A percentile compares a stretch with the other conserved stretches of the same genome.
phyloP scores from a whole-genome alignment of 805 yeast genomes.

The Metschnikowia lachancei region DNA sequence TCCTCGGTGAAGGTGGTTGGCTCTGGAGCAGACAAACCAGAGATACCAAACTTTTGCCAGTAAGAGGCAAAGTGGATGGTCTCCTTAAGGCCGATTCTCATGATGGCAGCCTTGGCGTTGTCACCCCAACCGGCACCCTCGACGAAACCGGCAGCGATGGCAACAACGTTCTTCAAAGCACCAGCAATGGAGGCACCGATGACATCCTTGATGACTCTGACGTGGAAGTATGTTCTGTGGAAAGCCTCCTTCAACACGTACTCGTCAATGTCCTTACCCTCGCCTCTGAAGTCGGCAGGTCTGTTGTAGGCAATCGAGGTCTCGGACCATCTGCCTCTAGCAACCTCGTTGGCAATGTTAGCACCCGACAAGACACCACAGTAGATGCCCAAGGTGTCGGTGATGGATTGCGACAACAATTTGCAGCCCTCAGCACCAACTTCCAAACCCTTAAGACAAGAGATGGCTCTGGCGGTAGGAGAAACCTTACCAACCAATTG shows the following conservation, averaged over 20 bases:
- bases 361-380: slow-evolving; percentile 51
- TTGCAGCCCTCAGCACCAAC: slow-evolving; percentile 44
- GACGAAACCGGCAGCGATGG: slow-evolving; percentile 46
- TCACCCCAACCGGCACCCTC: slow-evolving; percentile 51
- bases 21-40: slow-evolving; percentile 33
- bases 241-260: slow-evolving; percentile 41
- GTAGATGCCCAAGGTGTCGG: slow-evolving; percentile 42
- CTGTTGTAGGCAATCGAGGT: slow-evolving; percentile 43
- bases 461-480: slow-evolving; percentile 41
- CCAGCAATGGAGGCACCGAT: slow-evolving; percentile 48
- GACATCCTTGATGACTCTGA: slow-evolving; percentile 43
- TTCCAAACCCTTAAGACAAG: slow-evolving; percentile 47
- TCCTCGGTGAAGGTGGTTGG: slow-evolving; percentile 44
- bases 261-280: slow-evolving; percentile 41
- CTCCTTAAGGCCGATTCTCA: slow-evolving; percentile 46
- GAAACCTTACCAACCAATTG: slow-evolving; percentile 40
- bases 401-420: slow-evolving; percentile 42
- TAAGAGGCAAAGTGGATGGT: slow-evolving; percentile 40
- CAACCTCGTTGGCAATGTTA: slow-evolving; percentile 46
- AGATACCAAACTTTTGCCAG: slow-evolving; percentile 24
- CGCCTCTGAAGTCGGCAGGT: slow-evolving; percentile 40
- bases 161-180: slow-evolving; percentile 47
- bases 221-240: slow-evolving; percentile 49
- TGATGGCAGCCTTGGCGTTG: slow-evolving; percentile 47
- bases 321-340: slow-evolving; percentile 47